phyloP scores from a whole-genome alignment of 2,329 filamentous ascomycete genomes.

The Lecanicillium sp. region DNA sequence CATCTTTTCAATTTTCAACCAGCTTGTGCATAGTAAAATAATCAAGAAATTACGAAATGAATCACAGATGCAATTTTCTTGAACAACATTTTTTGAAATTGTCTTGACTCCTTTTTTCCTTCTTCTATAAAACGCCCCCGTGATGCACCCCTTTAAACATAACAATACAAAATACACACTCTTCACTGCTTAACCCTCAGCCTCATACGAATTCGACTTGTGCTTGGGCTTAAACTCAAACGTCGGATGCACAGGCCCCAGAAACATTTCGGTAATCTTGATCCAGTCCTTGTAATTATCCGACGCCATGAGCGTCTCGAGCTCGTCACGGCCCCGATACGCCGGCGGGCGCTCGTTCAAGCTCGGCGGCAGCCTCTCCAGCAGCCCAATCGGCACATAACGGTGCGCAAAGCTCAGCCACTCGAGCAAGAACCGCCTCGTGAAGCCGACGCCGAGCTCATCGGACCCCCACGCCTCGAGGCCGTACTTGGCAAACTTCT shows the following conservation, averaged over 20 bases:
- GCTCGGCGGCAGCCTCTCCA: slow-evolving; percentile 80
- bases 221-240: slow-evolving; percentile 98
- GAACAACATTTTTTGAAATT: too few species aligned
- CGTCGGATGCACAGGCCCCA: slow-evolving; percentile 79
- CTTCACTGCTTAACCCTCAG: slow-evolving; percentile 46
- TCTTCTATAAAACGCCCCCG: slow-evolving; percentile 3
- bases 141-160: slow-evolving; percentile 1
- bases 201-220: slow-evolving; percentile 87
- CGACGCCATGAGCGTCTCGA: slow-evolving; percentile 90
- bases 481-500: slow-evolving; percentile 84
- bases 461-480: slow-evolving; percentile 94
- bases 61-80: too few species aligned
- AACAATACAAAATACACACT: background rate
- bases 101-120: slow-evolving; percentile 1
- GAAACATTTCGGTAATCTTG: slow-evolving; percentile 98
- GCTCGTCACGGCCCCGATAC: slow-evolving; percentile 75
- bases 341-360: slow-evolving; percentile 84
- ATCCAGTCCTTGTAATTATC: slow-evolving; percentile 96
- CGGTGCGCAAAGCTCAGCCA: slow-evolving; percentile 91
- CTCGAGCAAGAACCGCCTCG: slow-evolving; percentile 85
- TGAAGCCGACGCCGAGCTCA: slow-evolving; percentile 86
- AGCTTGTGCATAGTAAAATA: too few species aligned
- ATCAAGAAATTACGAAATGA: background rate
- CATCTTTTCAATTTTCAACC: background rate
- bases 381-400: slow-evolving; percentile 81